Evolutionary conservation across 805 yeast genomes (phyloP).

Genomic region (Wickerhamomyces canadensis): DNA sequence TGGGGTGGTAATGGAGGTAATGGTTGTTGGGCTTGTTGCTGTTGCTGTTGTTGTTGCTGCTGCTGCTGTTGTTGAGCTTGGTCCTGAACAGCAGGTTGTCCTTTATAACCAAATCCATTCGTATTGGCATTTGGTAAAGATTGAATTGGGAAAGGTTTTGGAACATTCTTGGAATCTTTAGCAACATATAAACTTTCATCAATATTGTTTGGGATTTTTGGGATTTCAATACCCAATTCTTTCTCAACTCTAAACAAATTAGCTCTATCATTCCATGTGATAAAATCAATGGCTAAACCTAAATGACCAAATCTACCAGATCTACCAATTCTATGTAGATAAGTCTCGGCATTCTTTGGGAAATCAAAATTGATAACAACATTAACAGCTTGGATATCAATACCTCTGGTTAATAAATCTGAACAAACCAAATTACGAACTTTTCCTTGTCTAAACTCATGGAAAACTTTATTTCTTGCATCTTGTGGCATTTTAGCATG

Average conservation of each 20-base stretch:
- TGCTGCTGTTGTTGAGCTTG: slow-evolving; percentile 19
- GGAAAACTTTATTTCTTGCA: slow-evolving; percentile 96
- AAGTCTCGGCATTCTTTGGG: slow-evolving; percentile 97
- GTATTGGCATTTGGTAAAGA: slow-evolving; percentile 39
- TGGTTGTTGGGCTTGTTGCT: slow-evolving; percentile 14
- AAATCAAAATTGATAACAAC: slow-evolving; percentile 97
- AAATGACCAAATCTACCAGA: slow-evolving; percentile 98
- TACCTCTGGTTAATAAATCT: slow-evolving; percentile 94
- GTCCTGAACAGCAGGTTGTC: too few relatives aligned
- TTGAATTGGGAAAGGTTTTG: slow-evolving; percentile 83
- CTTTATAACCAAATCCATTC: slow-evolving; percentile 38
- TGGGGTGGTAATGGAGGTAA: slow-evolving; percentile 14
- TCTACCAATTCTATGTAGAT: slow-evolving; percentile 97
- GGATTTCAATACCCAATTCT: slow-evolving; percentile 95
- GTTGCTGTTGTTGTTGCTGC: too few relatives aligned
- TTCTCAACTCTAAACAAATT: slow-evolving; percentile 92
- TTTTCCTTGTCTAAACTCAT: slow-evolving; percentile 96
- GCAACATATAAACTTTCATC: slow-evolving; percentile 88
- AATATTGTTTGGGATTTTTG: slow-evolving; percentile 92
- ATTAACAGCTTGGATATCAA: slow-evolving; percentile 97
- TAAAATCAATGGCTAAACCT: slow-evolving; percentile 94
- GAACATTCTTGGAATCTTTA: slow-evolving; percentile 65
- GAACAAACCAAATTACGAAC: slow-evolving; percentile 97
- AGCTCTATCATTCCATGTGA: slow-evolving; percentile 95
- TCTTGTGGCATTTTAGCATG: slow-evolving; percentile 98